These are phyloP conservation scores for Schizosaccharomyces japonicus DNA, from an alignment of 805 yeast genomes.

Conservation along the genomic window DNA sequence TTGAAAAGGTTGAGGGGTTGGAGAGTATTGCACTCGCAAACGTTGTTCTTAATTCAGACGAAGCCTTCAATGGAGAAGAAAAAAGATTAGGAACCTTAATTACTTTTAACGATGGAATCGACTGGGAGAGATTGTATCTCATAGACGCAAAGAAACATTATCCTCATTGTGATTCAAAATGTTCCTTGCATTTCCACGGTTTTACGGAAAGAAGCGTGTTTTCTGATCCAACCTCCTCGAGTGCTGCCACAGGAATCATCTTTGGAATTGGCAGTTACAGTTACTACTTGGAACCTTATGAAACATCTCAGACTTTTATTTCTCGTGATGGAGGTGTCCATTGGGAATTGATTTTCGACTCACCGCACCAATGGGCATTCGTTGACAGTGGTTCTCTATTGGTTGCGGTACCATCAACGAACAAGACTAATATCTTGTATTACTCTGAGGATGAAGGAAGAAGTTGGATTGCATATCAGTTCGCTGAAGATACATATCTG, in stretches of 20 bases:
- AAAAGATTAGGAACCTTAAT: constrained; percentile 50
- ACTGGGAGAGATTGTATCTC: constrained; percentile 38
- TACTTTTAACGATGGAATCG: constrained; percentile 76
- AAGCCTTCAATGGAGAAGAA: constrained; percentile 18
- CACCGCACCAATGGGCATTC: constrained; percentile 74
- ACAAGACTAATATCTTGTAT: constrained; percentile 30
- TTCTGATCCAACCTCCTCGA: constrained; percentile 68
- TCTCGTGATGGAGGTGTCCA: constrained; percentile 77
- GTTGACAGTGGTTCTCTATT: constrained; percentile 86
- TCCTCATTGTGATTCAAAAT: constrained; percentile 26
- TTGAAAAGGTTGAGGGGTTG: constrained; percentile 54
- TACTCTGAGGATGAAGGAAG: constrained; percentile 65
- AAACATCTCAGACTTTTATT: constrained; percentile 44
- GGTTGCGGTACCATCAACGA: constrained; percentile 39
- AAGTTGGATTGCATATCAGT: constrained; percentile 45
- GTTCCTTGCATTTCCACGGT: constrained; percentile 72
- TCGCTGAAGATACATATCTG: constrained; percentile 27
- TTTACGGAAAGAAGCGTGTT: constrained; percentile 67
- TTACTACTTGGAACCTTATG: constrained; percentile 23
- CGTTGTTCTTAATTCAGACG: constrained; percentile 32
- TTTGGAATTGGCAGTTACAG: constrained; percentile 93
- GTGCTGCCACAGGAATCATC: constrained; percentile 71
- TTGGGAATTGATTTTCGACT: constrained; percentile 60
- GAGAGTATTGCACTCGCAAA: constrained; percentile 71
- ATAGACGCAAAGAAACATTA: constrained; percentile 47